Percentiles rank a stretch among this genome's conserved stretches.
Conservation (phyloP, 2,329 filamentous ascomycete genomes). For the Beauveria sp. region DNA sequence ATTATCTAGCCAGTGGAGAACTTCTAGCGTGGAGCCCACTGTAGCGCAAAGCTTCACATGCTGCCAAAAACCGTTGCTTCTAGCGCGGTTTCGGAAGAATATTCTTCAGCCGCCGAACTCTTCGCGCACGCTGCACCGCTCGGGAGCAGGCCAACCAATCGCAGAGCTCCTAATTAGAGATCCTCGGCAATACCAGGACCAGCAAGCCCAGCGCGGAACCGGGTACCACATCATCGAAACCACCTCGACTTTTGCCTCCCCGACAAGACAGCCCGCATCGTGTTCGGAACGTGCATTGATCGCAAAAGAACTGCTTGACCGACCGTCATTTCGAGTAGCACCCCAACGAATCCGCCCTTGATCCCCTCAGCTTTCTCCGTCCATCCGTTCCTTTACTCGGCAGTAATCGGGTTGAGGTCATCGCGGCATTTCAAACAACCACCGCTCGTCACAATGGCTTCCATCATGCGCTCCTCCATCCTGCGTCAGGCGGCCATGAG, state of each 20-base stretch:
- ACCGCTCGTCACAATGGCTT: conserved; percentile 41
- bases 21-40: neutral
- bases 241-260: conserved; percentile 12
- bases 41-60: conserved; percentile 22
- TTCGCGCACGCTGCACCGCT: conserved; percentile 17
- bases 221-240: neutral
- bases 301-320: neutral
- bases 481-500: conserved; percentile 45
- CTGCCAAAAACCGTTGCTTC: neutral
- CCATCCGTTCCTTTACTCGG: neutral
- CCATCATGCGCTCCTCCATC: conserved; percentile 46
- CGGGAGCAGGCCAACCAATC: conserved; percentile 34
- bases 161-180: conserved; percentile 34
- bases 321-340: neutral
- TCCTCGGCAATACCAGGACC: conserved; percentile 41
- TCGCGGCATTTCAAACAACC: conserved; percentile 2
- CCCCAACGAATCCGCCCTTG: neutral
- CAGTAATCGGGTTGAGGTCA: conserved; percentile 8
- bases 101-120: conserved; percentile 23
- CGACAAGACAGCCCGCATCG: conserved; percentile 4
- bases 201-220: conserved; percentile 3
- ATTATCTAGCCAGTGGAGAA: neutral
- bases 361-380: neutral
- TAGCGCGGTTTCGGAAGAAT: conserved; percentile 14
- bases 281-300: neutral